phyloP scores from a whole-genome alignment of 1,284 basidiomycete species.

The Malassezia nana region DNA sequence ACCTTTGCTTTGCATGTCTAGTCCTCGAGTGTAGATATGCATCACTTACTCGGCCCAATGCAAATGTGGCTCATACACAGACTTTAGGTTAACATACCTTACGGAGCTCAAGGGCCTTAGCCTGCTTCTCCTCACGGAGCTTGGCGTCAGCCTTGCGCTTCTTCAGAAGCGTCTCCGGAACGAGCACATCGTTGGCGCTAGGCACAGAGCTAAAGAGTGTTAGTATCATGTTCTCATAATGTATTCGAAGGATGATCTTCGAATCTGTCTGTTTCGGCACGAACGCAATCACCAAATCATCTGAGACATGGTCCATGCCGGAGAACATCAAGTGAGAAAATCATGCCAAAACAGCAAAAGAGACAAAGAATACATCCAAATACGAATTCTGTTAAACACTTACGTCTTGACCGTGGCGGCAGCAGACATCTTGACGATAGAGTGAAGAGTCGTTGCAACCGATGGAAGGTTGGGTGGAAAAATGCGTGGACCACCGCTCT shows the following conservation, averaged over 20 bases:
- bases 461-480: conserved; percentile 18
- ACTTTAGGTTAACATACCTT: conserved; percentile 59
- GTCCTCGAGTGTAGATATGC: conserved; percentile 39
- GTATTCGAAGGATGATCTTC: conserved; percentile 3
- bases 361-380: background rate
- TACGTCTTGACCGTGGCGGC: conserved; percentile 31
- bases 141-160: conserved; percentile 98
- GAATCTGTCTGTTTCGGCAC: background rate
- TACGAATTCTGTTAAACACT: background rate
- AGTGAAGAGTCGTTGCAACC: conserved; percentile 15
- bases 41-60: conserved; percentile 21
- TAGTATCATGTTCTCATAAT: background rate
- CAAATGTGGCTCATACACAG: background rate
- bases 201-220: conserved; percentile 37
- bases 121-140: conserved; percentile 86
- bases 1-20: conserved; percentile 27
- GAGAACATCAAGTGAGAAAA: background rate
- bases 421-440: conserved; percentile 33
- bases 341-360: background rate
- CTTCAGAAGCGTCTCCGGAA: conserved; percentile 49
- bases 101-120: conserved; percentile 71
- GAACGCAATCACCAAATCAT: background rate
- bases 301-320: background rate
- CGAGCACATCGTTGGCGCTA: conserved; percentile 41
- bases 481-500: conserved; percentile 5